A percentile compares a stretch with the other conserved stretches of the same genome.
phyloP scores from a whole-genome alignment of 139 green algal species.

The Chlamydomonas urium region DNA sequence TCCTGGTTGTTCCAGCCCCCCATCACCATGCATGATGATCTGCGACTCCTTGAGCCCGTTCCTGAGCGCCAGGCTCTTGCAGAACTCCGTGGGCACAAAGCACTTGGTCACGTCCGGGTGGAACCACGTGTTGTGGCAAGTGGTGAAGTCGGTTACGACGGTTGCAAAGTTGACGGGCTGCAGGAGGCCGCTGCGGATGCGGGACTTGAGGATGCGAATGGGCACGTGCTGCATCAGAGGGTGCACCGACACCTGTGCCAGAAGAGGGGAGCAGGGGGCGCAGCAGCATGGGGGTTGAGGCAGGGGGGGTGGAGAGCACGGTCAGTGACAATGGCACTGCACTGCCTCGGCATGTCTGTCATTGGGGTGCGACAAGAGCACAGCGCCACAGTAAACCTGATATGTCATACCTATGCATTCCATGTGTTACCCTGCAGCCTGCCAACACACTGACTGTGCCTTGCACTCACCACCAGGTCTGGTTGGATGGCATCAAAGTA shows the following conservation, averaged over 20 bases:
- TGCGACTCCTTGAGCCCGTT: constrained; percentile 46
- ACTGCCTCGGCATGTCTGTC: too few relatives aligned
- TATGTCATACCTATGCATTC: too few relatives aligned
- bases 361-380: too few relatives aligned
- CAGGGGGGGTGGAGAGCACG: too few relatives aligned
- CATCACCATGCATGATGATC: constrained; percentile 35
- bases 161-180: constrained; percentile 86
- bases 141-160: constrained; percentile 94
- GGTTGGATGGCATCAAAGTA: constrained; percentile 67
- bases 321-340: too few relatives aligned
- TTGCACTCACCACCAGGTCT: constrained; percentile 42
- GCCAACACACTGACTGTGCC: neutral
- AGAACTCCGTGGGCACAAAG: constrained; percentile 78
- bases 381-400: too few relatives aligned
- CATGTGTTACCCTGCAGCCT: too few relatives aligned
- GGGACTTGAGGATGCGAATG: constrained; percentile 57
- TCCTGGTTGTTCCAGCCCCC: too few relatives aligned
- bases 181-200: constrained; percentile 12
- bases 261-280: neutral
- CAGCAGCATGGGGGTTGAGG: neutral
- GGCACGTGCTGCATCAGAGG: constrained; percentile 95
- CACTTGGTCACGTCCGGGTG: constrained; percentile 66
- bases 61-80: constrained; percentile 18
- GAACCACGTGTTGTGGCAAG: constrained; percentile 97
- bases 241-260: constrained; percentile 88